Evolutionary conservation across 139 green algal species (phyloP).

Genomic region (Tetraselmis striata): DNA sequence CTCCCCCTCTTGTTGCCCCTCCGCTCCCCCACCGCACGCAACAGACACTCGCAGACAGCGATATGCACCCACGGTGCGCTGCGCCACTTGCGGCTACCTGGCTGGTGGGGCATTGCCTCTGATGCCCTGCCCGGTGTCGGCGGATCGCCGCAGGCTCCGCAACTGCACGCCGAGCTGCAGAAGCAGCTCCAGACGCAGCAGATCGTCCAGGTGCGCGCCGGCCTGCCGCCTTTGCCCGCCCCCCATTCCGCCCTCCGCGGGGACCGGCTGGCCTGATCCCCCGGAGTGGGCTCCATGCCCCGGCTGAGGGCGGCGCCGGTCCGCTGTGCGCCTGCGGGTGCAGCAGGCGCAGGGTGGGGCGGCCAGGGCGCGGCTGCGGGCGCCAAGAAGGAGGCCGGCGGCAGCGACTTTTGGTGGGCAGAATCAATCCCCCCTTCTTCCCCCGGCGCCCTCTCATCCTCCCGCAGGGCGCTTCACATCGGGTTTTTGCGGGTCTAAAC

Average conservation of each 20-base stretch:
- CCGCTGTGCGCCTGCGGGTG: neutral
- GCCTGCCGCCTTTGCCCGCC: slow-evolving; percentile 5
- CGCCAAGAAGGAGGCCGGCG: neutral
- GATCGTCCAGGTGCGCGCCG: slow-evolving; percentile 14
- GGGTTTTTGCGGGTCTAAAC: no score
- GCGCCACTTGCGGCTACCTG: no score
- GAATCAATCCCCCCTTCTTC: neutral
- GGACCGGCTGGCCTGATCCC: no score
- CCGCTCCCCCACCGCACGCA: neutral
- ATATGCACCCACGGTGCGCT: neutral
- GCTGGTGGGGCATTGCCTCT: no score
- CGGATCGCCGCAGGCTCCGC: slow-evolving; percentile 51
- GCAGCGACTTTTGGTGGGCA: slow-evolving; percentile 57
- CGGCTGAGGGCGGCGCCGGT: neutral
- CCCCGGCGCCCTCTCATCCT: no score
- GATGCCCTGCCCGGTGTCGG: no score
- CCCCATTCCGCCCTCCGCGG: neutral
- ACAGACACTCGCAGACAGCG: neutral
- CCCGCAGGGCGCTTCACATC: no score
- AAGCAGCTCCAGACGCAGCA: slow-evolving; percentile 55
- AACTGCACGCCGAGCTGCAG: slow-evolving; percentile 87
- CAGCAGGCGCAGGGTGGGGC: slow-evolving; percentile 17
- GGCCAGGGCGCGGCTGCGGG: slow-evolving; percentile 9
- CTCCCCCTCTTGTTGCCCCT: no score
- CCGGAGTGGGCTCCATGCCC: neutral